phyloP scores from a whole-genome alignment of 2,329 filamentous ascomycete genomes.

The Pyrenophora teres region DNA sequence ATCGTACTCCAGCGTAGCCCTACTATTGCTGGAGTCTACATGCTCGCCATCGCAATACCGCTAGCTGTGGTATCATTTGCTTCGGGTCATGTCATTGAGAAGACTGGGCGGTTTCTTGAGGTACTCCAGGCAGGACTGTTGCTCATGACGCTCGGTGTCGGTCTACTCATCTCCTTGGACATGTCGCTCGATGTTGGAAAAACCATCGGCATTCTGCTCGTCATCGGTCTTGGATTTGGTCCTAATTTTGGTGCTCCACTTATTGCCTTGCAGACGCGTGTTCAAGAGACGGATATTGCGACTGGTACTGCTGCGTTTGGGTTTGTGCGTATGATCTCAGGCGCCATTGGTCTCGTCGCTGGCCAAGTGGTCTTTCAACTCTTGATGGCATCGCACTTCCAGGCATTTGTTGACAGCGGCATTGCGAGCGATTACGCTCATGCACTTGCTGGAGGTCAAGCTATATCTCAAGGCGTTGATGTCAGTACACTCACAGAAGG shows the following conservation, averaged over 20 bases:
- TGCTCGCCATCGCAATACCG: constrained; percentile 62
- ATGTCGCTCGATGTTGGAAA: constrained; percentile 19
- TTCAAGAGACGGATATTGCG: constrained; percentile 58
- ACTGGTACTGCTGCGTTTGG: constrained; percentile 58
- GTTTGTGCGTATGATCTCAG: constrained; percentile 53
- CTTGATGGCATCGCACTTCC: constrained; percentile 58
- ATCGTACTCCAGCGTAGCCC: constrained; percentile 65
- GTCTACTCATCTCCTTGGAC: constrained; percentile 37
- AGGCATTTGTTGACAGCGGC: constrained; percentile 25
- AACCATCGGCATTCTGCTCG: constrained; percentile 55
- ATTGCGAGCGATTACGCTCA: constrained; percentile 25
- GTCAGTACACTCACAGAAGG: constrained; percentile 26
- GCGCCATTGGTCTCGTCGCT: constrained; percentile 55
- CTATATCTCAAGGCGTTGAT: constrained; percentile 36
- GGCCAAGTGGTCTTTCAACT: constrained; percentile 59
- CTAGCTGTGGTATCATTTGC: constrained; percentile 54
- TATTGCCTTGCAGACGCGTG: constrained; percentile 61
- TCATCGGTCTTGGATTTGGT: constrained; percentile 58
- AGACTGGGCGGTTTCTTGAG: constrained; percentile 50
- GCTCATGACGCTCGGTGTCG: constrained; percentile 43
- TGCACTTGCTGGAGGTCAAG: constrained; percentile 38
- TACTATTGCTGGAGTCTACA: constrained; percentile 61
- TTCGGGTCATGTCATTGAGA: constrained; percentile 53
- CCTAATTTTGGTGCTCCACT: constrained; percentile 61
- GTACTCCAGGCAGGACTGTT: constrained; percentile 40